These are phyloP conservation scores for Lobulomyces angularis DNA, from an alignment of 192 early-diverging fungal species.

Conservation along the genomic window DNA sequence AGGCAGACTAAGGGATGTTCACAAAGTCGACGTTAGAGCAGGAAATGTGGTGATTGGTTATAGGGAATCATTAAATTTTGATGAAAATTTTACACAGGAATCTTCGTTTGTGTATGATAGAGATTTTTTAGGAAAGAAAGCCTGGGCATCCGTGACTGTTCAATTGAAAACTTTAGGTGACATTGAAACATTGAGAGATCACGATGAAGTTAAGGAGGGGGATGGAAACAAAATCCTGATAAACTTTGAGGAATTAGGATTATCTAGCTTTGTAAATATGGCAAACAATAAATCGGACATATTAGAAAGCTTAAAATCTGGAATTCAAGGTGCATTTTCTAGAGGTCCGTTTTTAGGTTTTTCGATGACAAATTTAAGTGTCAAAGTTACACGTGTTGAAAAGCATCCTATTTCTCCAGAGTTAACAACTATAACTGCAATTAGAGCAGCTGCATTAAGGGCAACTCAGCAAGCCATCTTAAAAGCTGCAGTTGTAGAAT, in stretches of 20 bases:
- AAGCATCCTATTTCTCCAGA: slow-evolving; percentile 17
- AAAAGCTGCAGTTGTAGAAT: slow-evolving; percentile 33
- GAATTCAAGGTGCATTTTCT: slow-evolving; percentile 52
- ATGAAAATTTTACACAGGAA: too few species aligned
- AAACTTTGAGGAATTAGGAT: slow-evolving; percentile 3
- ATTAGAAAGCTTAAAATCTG: slow-evolving; percentile 42
- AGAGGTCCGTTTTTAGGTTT: slow-evolving; percentile 72
- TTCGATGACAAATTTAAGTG: slow-evolving; percentile 43
- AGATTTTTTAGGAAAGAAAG: slow-evolving; percentile 57
- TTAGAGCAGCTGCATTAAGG: slow-evolving; percentile 31
- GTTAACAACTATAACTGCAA: slow-evolving; percentile 14
- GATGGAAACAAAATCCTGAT: slow-evolving; percentile 10
- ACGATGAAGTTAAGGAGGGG: slow-evolving; percentile 19
- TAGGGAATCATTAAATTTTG: slow-evolving; percentile 61
- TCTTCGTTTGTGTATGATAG: slow-evolving; percentile 44
- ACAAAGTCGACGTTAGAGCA: slow-evolving; percentile 65
- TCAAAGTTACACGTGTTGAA: slow-evolving; percentile 11
- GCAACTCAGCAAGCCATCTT: slow-evolving; percentile 42
- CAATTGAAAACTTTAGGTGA: too few species aligned
- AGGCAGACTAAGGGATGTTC: slow-evolving; percentile 70
- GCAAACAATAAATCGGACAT: slow-evolving; percentile 13
- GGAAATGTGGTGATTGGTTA: slow-evolving; percentile 79
- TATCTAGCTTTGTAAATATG: slow-evolving; percentile 5
- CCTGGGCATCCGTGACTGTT: too few species aligned
- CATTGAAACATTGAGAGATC: too few species aligned